Conservation (phyloP, 2,329 filamentous ascomycete genomes). For the Albophoma yamanashiensis region DNA sequence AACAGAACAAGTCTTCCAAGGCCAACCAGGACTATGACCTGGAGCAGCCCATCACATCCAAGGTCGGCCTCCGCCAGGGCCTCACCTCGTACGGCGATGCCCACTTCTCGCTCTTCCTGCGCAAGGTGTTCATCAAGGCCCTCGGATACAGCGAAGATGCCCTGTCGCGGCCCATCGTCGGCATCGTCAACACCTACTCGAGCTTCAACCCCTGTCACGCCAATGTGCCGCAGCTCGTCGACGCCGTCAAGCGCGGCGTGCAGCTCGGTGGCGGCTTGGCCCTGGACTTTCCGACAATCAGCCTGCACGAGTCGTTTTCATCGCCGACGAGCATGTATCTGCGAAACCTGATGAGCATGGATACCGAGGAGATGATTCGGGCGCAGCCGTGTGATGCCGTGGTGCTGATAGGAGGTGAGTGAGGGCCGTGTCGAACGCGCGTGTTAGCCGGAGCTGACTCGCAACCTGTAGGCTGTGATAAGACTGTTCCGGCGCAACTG, state of each 20-base stretch:
- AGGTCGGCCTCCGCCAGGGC: conserved; percentile 48
- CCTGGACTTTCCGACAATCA: conserved; percentile 66
- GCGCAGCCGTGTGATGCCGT: conserved; percentile 62
- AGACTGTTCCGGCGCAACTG: conserved; percentile 62
- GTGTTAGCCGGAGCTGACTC: not conserved
- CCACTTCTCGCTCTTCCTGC: conserved; percentile 64
- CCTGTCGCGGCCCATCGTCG: conserved; percentile 59
- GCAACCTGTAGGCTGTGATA: conserved; percentile 51
- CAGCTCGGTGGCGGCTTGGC: conserved; percentile 57
- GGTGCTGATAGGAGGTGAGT: conserved; percentile 52
- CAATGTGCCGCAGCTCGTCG: conserved; percentile 60
- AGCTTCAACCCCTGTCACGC: conserved; percentile 67
- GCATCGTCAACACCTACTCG: conserved; percentile 64
- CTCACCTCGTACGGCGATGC: conserved; percentile 61
- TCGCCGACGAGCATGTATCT: conserved; percentile 66
- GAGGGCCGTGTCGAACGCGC: too few relatives aligned
- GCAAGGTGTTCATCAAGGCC: conserved; percentile 70
- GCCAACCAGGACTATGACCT: conserved; percentile 48
- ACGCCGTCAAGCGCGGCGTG: conserved; percentile 58
- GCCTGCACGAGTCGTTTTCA: conserved; percentile 58
- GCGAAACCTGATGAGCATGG: conserved; percentile 68
- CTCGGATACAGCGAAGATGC: conserved; percentile 64
- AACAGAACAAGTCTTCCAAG: not conserved
- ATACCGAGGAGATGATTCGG: conserved; percentile 67
- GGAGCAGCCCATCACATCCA: conserved; percentile 35